Conservation (phyloP, 176 grass and related monocot genomes). For the Aegilops sharonensis region DNA sequence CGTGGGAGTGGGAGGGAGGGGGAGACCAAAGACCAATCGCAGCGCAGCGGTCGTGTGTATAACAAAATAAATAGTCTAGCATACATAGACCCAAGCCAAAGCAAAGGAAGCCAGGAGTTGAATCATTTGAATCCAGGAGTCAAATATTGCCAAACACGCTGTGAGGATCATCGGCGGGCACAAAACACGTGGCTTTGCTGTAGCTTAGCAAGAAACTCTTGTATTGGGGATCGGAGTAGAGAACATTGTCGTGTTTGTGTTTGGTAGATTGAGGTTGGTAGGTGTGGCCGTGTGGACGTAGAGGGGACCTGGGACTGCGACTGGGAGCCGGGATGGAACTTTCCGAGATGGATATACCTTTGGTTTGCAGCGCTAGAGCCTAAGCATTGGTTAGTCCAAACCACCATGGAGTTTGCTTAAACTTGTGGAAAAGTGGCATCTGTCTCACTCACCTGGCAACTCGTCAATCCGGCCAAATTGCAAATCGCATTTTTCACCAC, state of each 20-base stretch:
- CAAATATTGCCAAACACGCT: too few species aligned
- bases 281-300: too few species aligned
- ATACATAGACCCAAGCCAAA: background rate
- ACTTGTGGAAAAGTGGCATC: constrained; percentile 19
- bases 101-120: background rate
- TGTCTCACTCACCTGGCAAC: background rate
- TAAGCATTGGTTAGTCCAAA: constrained; percentile 28
- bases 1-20: background rate
- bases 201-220: background rate
- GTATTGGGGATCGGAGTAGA: background rate
- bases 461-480: too few species aligned
- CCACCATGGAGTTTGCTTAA: constrained; percentile 38
- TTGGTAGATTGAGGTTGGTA: background rate
- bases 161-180: background rate
- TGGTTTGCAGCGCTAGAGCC: background rate
- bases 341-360: background rate
- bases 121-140: too few species aligned
- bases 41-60: background rate
- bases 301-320: too few species aligned
- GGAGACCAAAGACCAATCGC: constrained; percentile 22
- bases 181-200: background rate
- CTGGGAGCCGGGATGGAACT: background rate
- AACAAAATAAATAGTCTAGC: background rate
- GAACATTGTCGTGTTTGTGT: background rate
- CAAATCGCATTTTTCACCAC: background rate